Percentiles rank a stretch among this genome's conserved stretches.
phyloP scores from a whole-genome alignment of 2,329 filamentous ascomycete species.

The Nemania sp. region DNA sequence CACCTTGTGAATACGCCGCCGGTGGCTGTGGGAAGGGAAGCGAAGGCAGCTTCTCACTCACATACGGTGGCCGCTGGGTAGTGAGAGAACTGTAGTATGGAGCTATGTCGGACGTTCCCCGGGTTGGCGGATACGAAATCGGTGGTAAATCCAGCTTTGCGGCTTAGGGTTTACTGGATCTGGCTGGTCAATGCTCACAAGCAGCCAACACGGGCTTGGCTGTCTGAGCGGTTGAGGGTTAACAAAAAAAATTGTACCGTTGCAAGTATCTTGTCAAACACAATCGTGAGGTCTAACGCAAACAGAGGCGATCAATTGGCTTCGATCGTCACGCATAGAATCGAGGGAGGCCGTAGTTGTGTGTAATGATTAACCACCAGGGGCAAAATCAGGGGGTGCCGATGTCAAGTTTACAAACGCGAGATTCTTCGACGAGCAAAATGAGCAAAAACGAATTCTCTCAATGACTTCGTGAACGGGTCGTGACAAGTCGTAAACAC shows the following conservation, averaged over 20 bases:
- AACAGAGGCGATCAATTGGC: background rate
- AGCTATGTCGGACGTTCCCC: slow-evolving; percentile 71
- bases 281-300: no score
- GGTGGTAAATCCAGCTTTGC: slow-evolving; percentile 94
- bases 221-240: slow-evolving; percentile 6
- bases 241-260: background rate
- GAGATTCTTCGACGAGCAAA: background rate
- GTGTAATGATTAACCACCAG: no score
- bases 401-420: slow-evolving; percentile 8
- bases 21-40: slow-evolving; percentile 71
- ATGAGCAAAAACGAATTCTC: slow-evolving; percentile 4
- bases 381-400: background rate
- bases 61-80: slow-evolving; percentile 67
- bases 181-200: slow-evolving; percentile 15
- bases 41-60: slow-evolving; percentile 73
- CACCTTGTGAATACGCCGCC: slow-evolving; percentile 71
- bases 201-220: slow-evolving; percentile 25
- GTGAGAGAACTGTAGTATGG: slow-evolving; percentile 72
- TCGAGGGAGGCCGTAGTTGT: no score
- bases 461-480: slow-evolving; percentile 21
- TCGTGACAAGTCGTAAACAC: slow-evolving; percentile 34
- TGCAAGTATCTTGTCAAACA: no score
- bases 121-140: slow-evolving; percentile 80
- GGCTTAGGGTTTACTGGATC: slow-evolving; percentile 55
- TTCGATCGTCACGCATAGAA: background rate